A percentile compares a stretch with the other conserved stretches of the same genome.
Conservation (phyloP, 176 grass and related monocot genomes). For the Guadua angustifolia region DNA sequence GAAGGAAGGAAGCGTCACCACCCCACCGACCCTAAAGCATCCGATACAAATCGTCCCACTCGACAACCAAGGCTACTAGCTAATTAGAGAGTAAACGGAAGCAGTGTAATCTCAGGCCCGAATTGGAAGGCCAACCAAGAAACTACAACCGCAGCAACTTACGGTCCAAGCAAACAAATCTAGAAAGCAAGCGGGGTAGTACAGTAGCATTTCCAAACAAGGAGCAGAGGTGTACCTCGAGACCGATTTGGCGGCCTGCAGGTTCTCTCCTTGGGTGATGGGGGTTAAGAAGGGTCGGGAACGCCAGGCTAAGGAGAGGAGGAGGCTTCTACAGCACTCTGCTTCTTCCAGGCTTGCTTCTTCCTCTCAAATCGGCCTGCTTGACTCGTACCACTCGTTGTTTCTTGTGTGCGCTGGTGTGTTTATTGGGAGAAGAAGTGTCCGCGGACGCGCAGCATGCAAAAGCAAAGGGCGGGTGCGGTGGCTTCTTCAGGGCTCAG, state of each 20-base stretch:
- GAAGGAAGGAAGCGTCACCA: slow-evolving; percentile 6
- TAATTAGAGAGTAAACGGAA: background rate
- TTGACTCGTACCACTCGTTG: slow-evolving; percentile 24
- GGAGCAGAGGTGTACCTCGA: slow-evolving; percentile 34
- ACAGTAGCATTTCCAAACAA: background rate
- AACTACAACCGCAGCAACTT: background rate
- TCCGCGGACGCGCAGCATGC: slow-evolving; percentile 48
- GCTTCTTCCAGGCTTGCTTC: slow-evolving; percentile 34
- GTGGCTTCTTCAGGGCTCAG: slow-evolving; percentile 48
- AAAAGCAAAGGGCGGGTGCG: slow-evolving; percentile 40
- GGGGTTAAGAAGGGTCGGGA: slow-evolving; percentile 26
- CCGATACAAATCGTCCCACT: background rate
- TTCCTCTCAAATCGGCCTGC: background rate
- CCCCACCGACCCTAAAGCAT: background rate
- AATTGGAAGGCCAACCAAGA: background rate
- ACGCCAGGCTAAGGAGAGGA: background rate
- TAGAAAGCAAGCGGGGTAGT: background rate
- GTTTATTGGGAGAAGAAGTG: slow-evolving; percentile 45
- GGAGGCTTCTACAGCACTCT: slow-evolving; percentile 40
- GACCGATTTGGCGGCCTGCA: background rate
- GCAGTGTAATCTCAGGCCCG: background rate
- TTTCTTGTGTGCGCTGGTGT: slow-evolving; percentile 32
- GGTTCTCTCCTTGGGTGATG: background rate
- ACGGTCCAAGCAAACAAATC: background rate
- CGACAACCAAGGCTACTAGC: background rate